Evolutionary conservation across 2,329 filamentous ascomycete species (phyloP), one percentile per base, ranked within the genome.

Genomic region (Aspergillus ochraceus): DNA sequence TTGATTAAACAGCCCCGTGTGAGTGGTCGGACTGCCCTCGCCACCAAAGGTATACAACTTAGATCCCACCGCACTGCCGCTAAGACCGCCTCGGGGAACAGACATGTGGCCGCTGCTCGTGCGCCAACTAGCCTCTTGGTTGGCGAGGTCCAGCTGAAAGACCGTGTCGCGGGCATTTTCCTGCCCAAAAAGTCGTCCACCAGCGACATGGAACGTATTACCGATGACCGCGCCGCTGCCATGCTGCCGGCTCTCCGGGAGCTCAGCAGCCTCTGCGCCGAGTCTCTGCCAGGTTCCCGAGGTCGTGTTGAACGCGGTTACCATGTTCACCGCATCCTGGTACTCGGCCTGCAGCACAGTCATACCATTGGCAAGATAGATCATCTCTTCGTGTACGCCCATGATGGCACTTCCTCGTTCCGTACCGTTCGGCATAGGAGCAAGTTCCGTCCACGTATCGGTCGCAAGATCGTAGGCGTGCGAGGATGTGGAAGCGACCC

Each of bases 351-450:
- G 60, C 3, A 77, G 61, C 0, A 62, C 61, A 1, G 67, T 67
- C 63, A 78, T 67, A 0, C 79, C 78, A 3, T 78, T 77, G 1
- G 75, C 77, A 1, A 80, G 66, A 53, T 74, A 76, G 4, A 80
- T 70, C 0, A 58, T 71, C 3, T 64, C 58, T 2, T 65, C 68
- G 6, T 69, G 57, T 1, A 77, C 71, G 1, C 71, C 72, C 0
- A 78, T 57, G 0, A 70, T 68, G 0, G 77, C 71, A 54, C 72
- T 74, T 0, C 77, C 79, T 17, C 67, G 61, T 49, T 68, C 64
- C 0, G 66, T 60, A 0, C 69, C 71, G 0, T 63, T 53, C 0
- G 76, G 74, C 45, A 77, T 63, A 65, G 49, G 0, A 4, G 61
- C 51, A 1, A 79, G 54, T 0, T 59, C 46, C 0, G 61, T 61